Base-by-base conservation (phyloP, 1,139 yeast genomes). In the Pichia sp. region DNA sequence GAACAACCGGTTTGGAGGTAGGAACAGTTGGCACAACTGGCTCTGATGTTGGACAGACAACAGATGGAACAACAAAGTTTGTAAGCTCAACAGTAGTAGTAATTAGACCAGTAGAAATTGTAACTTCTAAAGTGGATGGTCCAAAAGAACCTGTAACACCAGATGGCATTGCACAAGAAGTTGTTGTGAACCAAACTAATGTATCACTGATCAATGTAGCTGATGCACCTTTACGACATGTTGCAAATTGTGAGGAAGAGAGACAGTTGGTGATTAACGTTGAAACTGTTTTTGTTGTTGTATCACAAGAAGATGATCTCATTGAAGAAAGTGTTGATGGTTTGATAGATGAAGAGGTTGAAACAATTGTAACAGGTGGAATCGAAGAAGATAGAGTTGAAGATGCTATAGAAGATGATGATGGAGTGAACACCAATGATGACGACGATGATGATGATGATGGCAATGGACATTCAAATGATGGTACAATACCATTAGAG, bases 121-220 rank as follows among this genome's bases (percentile, higher is more conserved):
- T 5, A 31, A 28, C 6, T 4, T 15, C n/a, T n/a, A 20, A 18
- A n/a, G 33, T 32, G 1, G 41, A 39, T 25, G 45, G 39, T 4
- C 40, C 42, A 36, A 44, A 44, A 1, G 43, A 39, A 17, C 47
- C 47, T 28, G 34, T 34, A 7, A 44, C 22, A 19, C 14, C 38
- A 9, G 38, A 19, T 20, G 47, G 47, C 26, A 44, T 24, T 10
- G 22, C 9, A 21, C 47, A 44, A 5, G 45, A 41, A 5, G 45
- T 44, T 6, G 47, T 41, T 8, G 47, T 41, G 5, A 44, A 25
- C 36, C 37, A 41, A 20, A 41, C 12, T 9, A 44, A 35, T 3
- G 34, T 19, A 34, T 34, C 39, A 10, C 26, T 19, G 19, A 42
- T 33, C 14, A 42, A 28, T 2, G 44, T 39, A 8, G 37, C 42